Evolutionary conservation across 805 yeast genomes (phyloP), one percentile per base, ranked within the genome.

Genomic region (Saccharomycopsis olivae): DNA sequence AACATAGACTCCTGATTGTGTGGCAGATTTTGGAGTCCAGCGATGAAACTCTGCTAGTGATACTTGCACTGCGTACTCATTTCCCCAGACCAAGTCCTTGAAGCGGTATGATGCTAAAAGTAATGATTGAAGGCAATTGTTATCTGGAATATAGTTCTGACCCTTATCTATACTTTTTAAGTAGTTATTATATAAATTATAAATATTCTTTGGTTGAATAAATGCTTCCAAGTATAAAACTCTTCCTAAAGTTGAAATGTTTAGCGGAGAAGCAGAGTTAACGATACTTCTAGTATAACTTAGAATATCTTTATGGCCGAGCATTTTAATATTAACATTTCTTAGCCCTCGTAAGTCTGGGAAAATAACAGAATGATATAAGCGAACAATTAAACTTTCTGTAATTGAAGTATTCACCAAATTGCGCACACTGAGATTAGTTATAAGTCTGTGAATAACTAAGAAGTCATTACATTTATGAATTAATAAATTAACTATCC

Each of bases 21-120:
- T 18, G 16, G 15, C 45, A 0, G 60, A 49, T n/a, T 56, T 65
- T 30, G 69, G 58, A 1, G 65, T 61, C 49, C 57, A 54, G 20
- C 46, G 46, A 41, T 71, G 66, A 55, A 78, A 71, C 52, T 78
- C 83, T 29, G 62, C 66, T 2, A 75, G 62, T 0, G 82, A 76
- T 19, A 75, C 61, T 48, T 78, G 84, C 1, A 78, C 62, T 0
- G 87, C 82, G 38, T 58, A 69, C 29, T 64, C 37, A 1, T 58
- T 57, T 8, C 62, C 73, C 84, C 84, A 78, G 14, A 57, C 36
- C 2, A 67, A 38, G 1, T 43, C 29, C 4, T 34, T 28, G 9
- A 42, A 40, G 28, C 54, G 51, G 47, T 59, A 52, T 4, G 78
- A 65, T 0, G 80, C 75, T 1, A 61, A 53, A 23, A 80, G 61